Evolutionary conservation across 345 rosid genomes (phyloP).

Genomic region (Populus deltoides): DNA sequence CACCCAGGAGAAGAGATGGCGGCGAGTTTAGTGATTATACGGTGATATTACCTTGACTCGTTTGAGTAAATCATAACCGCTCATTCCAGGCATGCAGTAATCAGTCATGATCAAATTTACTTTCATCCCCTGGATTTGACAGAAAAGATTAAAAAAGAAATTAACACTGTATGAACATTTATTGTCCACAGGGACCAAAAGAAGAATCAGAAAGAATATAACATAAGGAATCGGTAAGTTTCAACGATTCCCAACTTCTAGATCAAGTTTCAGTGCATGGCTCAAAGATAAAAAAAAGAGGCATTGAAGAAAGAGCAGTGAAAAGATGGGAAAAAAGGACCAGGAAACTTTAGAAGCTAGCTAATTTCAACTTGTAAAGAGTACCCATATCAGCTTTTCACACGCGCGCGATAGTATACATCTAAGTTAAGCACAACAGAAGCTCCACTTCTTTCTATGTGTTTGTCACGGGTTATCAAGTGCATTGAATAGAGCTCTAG

Average conservation of each 20-base stretch:
- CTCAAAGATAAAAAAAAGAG: not conserved
- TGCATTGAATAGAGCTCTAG: not conserved
- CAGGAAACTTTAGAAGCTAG: not conserved
- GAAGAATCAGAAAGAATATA: too few species aligned
- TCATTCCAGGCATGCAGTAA: conserved; percentile 87
- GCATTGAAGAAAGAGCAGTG: too few species aligned
- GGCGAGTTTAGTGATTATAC: not conserved
- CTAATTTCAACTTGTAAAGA: not conserved
- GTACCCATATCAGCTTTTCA: not conserved
- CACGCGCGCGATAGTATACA: too few species aligned
- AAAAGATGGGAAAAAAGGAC: not conserved
- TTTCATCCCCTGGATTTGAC: conserved; percentile 41
- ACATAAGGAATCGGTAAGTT: not conserved
- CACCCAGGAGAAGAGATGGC: not conserved
- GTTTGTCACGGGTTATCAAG: not conserved
- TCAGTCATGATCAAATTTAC: conserved; percentile 86
- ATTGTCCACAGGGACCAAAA: not conserved
- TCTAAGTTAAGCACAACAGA: too few species aligned
- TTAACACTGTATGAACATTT: not conserved
- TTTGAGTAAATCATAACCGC: conserved; percentile 81
- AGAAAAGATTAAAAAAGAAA: not conserved
- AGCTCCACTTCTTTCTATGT: too few species aligned
- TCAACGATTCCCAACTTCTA: not conserved
- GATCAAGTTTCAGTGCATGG: not conserved
- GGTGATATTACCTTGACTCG: conserved; percentile 51